These are phyloP conservation scores for Trichosporon coremiiforme DNA, from an alignment of 1,284 basidiomycete genomes.

Conservation along the genomic window DNA sequence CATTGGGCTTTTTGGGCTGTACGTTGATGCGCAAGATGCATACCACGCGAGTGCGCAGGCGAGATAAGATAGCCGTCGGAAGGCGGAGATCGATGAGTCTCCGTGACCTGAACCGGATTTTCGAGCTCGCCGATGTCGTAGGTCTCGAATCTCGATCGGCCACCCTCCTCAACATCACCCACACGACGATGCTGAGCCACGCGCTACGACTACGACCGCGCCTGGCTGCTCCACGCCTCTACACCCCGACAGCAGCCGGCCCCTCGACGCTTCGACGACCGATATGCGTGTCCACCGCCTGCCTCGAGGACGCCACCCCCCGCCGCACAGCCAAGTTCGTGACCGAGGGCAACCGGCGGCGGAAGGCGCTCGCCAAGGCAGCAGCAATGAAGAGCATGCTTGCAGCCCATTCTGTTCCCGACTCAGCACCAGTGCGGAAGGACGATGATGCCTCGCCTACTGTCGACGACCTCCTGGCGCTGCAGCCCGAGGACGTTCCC, in stretches of 20 bases:
- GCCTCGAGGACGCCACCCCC: not conserved
- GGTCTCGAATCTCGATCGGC: not conserved
- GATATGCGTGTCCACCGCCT: not conserved
- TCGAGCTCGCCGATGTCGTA: not conserved
- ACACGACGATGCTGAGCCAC: conserved; percentile 13
- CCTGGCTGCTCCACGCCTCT: not conserved
- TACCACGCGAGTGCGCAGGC: not conserved
- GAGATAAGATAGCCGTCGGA: conserved; percentile 2
- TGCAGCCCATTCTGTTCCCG: not conserved
- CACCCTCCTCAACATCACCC: not conserved
- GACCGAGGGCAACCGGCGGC: not conserved
- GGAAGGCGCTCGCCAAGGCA: conserved; percentile 1
- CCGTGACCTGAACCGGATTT: not conserved
- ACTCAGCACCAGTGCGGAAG: not conserved
- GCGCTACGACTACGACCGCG: conserved; percentile 13
- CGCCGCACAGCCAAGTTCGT: not conserved
- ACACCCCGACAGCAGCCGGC: not conserved
- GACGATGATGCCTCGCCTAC: not conserved
- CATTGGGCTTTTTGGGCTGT: not conserved
- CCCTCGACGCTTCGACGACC: not conserved
- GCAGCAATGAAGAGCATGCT: not conserved
- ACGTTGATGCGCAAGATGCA: not conserved
- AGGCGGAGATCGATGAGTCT: not conserved
- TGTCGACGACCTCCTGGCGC: not conserved
- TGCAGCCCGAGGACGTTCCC: not conserved